Conservation (phyloP, 495 filamentous ascomycete genomes). For the Neurospora cerealis region DNA sequence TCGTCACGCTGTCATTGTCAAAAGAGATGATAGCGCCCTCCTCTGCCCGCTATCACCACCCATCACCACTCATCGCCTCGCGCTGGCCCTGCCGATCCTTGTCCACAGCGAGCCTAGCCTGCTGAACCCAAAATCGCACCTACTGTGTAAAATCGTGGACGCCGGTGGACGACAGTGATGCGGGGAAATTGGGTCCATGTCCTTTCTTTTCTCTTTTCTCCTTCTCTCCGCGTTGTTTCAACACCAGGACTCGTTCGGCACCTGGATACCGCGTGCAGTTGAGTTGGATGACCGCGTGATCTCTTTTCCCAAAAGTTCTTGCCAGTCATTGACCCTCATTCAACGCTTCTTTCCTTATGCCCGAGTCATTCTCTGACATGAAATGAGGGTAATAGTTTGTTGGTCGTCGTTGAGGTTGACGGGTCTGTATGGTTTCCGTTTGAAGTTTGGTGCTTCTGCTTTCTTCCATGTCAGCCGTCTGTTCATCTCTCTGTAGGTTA, state of each 20-base stretch:
- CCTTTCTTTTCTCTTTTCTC: not conserved
- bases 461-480: not conserved
- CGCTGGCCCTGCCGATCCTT: not conserved
- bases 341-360: not conserved
- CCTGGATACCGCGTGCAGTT: not conserved
- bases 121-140: not conserved
- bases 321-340: not conserved
- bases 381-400: not conserved
- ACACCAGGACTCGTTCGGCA: not conserved
- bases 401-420: not conserved
- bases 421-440: not conserved
- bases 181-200: not conserved
- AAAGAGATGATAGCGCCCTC: not conserved
- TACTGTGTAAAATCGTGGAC: not conserved
- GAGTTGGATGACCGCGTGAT: not conserved
- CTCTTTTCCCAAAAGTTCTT: not conserved
- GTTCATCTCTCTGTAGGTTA: not conserved
- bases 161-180: not conserved
- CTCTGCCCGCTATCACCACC: not conserved
- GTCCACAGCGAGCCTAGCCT: not conserved
- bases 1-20: not conserved
- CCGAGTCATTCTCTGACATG: not conserved
- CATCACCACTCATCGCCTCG: not conserved
- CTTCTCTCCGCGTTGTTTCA: not conserved
- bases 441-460: not conserved